Evolutionary conservation across 2,329 filamentous ascomycete species (phyloP), one percentile per base, ranked within the genome.

Genomic region (Beauveria sp.): DNA sequence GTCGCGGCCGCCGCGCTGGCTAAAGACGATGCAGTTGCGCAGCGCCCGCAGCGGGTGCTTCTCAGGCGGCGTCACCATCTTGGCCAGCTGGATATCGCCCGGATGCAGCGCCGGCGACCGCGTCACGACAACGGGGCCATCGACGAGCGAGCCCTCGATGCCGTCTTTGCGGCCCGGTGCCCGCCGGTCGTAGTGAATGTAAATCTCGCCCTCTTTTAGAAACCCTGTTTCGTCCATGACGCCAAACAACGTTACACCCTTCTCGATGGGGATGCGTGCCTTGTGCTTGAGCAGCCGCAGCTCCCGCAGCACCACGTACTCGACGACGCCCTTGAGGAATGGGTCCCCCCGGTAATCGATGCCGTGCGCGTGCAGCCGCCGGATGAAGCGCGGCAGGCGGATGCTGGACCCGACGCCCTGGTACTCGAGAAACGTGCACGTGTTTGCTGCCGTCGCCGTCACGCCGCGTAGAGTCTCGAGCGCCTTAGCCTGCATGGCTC

Each of bases 31-130:
- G 63, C 90, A 93, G 68, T 96, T 96, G 2, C 78, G 76, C 1
- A 93, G 78, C 0, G 77, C 69, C 1, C 75, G 74, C 1, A 96
- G 77, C 0, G 89, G 84, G 18, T 88, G 90, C 0, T 75, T 73
- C 0, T 62, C 34, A 0, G 83, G 81, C 1, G 89, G 88, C 0
- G 87, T 80, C 1, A 87, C 79, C 10, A 88, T 88, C 2, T 71
- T 71, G 0, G 82, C 88, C 1, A 84, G 54, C 69, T 93, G 90
- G 1, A 96, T 81, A 68, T 96, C 91, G 0, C 91, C 91, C 0
- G 90, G 89, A 68, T 96, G 89, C 51, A 96, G 77, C 0, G 90
- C 90, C 0, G 91, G 91, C 1, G 88, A 90, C n/a, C 91, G 82
- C 0, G 90, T 92, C 26, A 96, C 80, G 0, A 91, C 73, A 6